These are phyloP conservation scores for Gnomoniopsis smithogilvyi DNA, from an alignment of 2,329 filamentous ascomycete genomes.

Conservation along the genomic window DNA sequence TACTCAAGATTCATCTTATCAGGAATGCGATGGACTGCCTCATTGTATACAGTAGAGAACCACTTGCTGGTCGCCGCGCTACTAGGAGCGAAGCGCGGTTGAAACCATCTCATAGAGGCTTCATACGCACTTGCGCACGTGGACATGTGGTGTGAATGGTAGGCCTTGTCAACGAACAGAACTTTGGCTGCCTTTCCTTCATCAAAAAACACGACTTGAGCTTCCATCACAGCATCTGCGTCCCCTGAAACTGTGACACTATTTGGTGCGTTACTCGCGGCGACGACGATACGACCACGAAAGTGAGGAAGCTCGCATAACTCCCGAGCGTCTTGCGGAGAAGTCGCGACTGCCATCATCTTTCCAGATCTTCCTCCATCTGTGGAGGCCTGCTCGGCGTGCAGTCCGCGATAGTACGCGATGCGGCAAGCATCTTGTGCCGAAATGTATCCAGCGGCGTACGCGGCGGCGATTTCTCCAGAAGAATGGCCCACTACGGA, in stretches of 20 bases:
- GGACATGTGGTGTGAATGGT: slow-evolving; percentile 29
- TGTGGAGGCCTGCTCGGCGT: slow-evolving; percentile 19
- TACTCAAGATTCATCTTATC: slow-evolving; percentile 11
- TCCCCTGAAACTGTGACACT: slow-evolving; percentile 37
- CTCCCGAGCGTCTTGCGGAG: slow-evolving; percentile 31
- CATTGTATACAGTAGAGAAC: slow-evolving; percentile 1
- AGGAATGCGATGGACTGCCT: not conserved
- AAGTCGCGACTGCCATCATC: slow-evolving; percentile 46
- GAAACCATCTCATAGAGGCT: not conserved
- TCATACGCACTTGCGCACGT: slow-evolving; percentile 20
- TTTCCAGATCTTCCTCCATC: no score
- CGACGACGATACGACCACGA: slow-evolving; percentile 22
- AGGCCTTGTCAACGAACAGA: slow-evolving; percentile 26
- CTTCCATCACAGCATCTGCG: slow-evolving; percentile 15
- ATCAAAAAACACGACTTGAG: slow-evolving; percentile 11
- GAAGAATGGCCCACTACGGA: slow-evolving; percentile 46
- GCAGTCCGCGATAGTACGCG: slow-evolving; percentile 43
- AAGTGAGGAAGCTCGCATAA: slow-evolving; percentile 24
- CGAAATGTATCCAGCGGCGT: slow-evolving; percentile 41
- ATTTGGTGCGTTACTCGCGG: slow-evolving; percentile 31
- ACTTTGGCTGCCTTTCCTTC: slow-evolving; percentile 15
- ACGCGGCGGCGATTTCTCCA: slow-evolving; percentile 49
- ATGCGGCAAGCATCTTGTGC: slow-evolving; percentile 38
- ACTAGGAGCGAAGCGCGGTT: not conserved
- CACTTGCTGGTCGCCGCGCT: slow-evolving; percentile 20